Base-by-base conservation (phyloP, 192 early-diverging fungal genomes). In the Backusella mclennaniae region DNA sequence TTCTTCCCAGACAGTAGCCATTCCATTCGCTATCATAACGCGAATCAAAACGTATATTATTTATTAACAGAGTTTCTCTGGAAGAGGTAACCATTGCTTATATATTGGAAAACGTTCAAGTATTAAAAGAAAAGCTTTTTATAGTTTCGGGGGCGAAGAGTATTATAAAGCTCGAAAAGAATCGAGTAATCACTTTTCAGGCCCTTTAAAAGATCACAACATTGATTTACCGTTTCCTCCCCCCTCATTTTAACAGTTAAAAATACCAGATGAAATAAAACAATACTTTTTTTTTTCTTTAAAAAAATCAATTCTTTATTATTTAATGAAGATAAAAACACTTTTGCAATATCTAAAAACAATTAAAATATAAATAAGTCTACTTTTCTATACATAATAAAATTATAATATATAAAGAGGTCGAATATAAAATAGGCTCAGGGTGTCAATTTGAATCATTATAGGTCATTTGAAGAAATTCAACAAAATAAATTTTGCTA, bases 1-100 rank as follows among this genome's bases (percentile, higher is more conserved):
- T 87, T 90, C 66, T 98, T 91, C 80, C 92, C 95, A 0, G 96
- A 98, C 79, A 93, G 89, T n/a, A 94, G 97, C 81, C 97, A 98
- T 81, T 80, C 87, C 46, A 98, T 97, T 80, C 85, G 86, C 67
- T 88, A 88, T 35, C 87, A 91, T 71, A 92, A 90, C 33, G 95
- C 95, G 14, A 88, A 89, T 70, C 78, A 77, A 14, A 90, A 93
- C 52, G 59, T 83, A 6, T 83, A 81, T 41, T 80, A 74, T 66
- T 41, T 80, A 35, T 67, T 83, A 36, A 83, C 82, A 26, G 73
- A 77, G 26, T 80, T 63, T 46, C 76, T 83, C 21, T 80, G 79
- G 79, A 66, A 80, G 26, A 67, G 75, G 75, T 76, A 14, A 76
- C 9, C 21, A n/a, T n/a, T 15, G 29, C 3, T 8, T 8, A 29